Conservation (phyloP, 192 early-diverging fungal species). For the Podila verticillata region DNA sequence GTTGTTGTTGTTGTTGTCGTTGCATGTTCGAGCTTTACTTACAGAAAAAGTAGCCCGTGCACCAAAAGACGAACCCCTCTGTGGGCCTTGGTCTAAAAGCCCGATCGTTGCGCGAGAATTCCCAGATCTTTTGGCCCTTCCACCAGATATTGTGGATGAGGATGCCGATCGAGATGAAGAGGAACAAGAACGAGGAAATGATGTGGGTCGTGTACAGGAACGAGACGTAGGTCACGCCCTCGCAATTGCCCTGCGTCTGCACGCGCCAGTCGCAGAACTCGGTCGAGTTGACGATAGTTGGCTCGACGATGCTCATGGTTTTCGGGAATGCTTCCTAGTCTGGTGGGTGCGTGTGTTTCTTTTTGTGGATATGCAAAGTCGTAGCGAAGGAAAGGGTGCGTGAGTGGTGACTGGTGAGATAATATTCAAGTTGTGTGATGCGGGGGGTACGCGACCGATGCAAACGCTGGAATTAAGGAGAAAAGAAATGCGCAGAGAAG, state of each 20-base stretch:
- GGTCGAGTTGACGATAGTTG: constrained; percentile 4
- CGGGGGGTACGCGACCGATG: too few relatives aligned
- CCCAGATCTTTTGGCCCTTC: constrained; percentile 50
- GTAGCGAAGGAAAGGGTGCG: too few relatives aligned
- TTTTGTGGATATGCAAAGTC: too few relatives aligned
- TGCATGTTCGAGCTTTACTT: too few relatives aligned
- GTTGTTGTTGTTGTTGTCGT: too few relatives aligned
- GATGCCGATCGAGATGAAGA: constrained; percentile 45
- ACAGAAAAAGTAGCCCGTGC: constrained; percentile 47
- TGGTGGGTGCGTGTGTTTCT: too few relatives aligned
- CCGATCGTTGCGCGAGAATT: constrained; percentile 44
- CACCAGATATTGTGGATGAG: constrained; percentile 50
- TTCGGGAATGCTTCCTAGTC: too few relatives aligned
- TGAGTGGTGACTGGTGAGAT: too few relatives aligned
- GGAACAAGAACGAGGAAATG: constrained; percentile 44
- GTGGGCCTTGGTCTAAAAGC: constrained; percentile 45
- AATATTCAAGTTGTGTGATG: too few relatives aligned
- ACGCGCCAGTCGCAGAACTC: constrained; percentile 51
- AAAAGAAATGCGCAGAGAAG: background rate
- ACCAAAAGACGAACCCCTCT: constrained; percentile 48
- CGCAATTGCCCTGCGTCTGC: constrained; percentile 33
- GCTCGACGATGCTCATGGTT: background rate
- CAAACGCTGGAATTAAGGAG: background rate
- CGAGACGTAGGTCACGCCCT: constrained; percentile 36
- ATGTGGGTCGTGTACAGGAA: constrained; percentile 49